Base-by-base conservation (phyloP, 2,329 filamentous ascomycete genomes). In the Cadophora sp. region DNA sequence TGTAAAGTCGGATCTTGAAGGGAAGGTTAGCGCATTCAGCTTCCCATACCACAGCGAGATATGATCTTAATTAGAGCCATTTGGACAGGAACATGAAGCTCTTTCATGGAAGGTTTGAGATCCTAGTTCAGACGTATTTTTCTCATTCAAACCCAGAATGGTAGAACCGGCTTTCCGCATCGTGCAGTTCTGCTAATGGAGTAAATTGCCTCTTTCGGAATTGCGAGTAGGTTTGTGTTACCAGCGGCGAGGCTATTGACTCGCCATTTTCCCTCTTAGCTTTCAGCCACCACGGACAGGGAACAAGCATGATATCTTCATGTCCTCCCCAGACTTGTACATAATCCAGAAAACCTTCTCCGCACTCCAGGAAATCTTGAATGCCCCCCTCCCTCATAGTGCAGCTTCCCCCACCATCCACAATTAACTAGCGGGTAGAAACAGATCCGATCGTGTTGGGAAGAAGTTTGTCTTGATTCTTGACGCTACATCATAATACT, bases 231-330 rank as follows among this genome's bases (percentile, higher is more conserved):
- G 30, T 30, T 20, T 39, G 30, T 56, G 33, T 22, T 11, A 39
- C 53, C 33, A 20, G 53, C 53, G 53, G 30, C 41, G 53, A 56
- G 30, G 36, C 55, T 58, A 22, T 27, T 43, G 55, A 56, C 55
- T 58, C 20, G 36, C 18, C 5, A 56, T 39, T 30, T 30, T 30
- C 3, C 20, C 39, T 56, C 20, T 13, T 20, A 55, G 27, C 27
- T 41, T 43, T 16, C 55, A 43, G 55, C 55, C 55, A 43, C 36
- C n/a, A 11, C 41, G 30, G 24, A 11, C 41, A 45, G 24, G 41
- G 56, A 30, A 20, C n/a, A 20, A 27, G 24, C 56, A 13, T 47
- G 41, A 13, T 18, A 45, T 45, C 39, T 41, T n/a, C 39, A 20
- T 33, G 58, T 33, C 16, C 27, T 60, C 58, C 45, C 58, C 58